Percentiles rank a stretch among this genome's conserved stretches.
Conservation (phyloP, 2,329 filamentous ascomycete species). For the Cyanodermella asteris region DNA sequence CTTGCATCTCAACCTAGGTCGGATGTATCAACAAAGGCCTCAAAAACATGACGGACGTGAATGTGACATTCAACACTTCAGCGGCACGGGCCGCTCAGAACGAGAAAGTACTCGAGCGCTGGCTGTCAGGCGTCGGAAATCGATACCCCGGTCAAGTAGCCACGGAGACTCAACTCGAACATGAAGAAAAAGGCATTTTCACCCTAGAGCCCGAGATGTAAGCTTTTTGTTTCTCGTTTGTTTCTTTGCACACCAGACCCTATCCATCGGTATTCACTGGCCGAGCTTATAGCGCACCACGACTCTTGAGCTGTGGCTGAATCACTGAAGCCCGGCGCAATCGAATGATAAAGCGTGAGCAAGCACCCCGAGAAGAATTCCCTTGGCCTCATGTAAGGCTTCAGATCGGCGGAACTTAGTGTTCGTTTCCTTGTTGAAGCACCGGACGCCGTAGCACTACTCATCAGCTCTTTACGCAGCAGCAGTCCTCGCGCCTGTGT, state of each 20-base stretch:
- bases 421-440: too few relatives aligned
- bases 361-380: conserved; percentile 20
- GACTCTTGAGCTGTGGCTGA: conserved; percentile 2
- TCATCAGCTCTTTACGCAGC: too few relatives aligned
- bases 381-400: neutral
- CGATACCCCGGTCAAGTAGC: too few relatives aligned
- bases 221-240: neutral
- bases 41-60: neutral
- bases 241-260: too few relatives aligned
- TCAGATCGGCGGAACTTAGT: too few relatives aligned
- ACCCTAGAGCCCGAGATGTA: conserved; percentile 32
- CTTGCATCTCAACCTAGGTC: neutral
- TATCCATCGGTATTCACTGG: too few relatives aligned
- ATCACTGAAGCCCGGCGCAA: conserved; percentile 25
- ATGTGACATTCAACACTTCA: neutral
- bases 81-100: conserved; percentile 30
- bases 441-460: too few relatives aligned
- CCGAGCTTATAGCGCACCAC: conserved; percentile 2
- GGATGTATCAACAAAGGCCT: neutral
- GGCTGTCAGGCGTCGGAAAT: conserved; percentile 11
- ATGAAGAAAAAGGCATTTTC: conserved; percentile 33
- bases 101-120: conserved; percentile 16
- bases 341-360: conserved; percentile 22
- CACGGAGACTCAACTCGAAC: conserved; percentile 23
- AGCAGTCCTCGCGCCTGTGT: too few relatives aligned